Conservation (phyloP, 345 rosid species). For the Hibiscus trionum region DNA sequence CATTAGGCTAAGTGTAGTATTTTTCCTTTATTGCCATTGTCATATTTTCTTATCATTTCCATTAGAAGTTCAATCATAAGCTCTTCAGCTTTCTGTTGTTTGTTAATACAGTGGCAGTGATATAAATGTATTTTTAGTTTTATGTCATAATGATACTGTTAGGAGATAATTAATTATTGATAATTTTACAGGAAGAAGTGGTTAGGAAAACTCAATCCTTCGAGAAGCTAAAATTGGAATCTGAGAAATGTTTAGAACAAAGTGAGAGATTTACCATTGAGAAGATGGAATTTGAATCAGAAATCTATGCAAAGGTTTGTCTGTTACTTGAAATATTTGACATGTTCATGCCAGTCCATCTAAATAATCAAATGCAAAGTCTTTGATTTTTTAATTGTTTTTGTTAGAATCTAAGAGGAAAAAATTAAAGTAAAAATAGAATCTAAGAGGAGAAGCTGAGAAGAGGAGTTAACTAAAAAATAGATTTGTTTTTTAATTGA, state of each 20-base stretch:
- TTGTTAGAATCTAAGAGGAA: too few species aligned
- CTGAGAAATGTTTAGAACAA: slow-evolving; percentile 74
- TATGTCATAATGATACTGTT: not conserved
- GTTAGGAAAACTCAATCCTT: slow-evolving; percentile 53
- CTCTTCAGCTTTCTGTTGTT: not conserved
- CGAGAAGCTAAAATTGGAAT: slow-evolving; percentile 61
- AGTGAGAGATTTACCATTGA: slow-evolving; percentile 50
- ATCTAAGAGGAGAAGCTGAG: too few species aligned
- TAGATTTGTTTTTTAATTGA: too few species aligned
- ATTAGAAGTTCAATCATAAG: not conserved
- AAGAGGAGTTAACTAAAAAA: too few species aligned
- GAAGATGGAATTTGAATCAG: slow-evolving; percentile 65
- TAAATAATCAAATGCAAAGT: not conserved
- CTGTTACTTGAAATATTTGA: not conserved
- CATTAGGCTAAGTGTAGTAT: slow-evolving; percentile 65
- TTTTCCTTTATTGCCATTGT: not conserved
- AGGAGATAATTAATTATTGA: not conserved
- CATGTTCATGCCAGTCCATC: not conserved
- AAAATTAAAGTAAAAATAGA: too few species aligned
- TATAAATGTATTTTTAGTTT: not conserved
- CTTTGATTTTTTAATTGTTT: not conserved
- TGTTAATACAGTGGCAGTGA: not conserved
- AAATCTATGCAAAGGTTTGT: slow-evolving; percentile 63
- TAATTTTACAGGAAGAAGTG: slow-evolving; percentile 46
- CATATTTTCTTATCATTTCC: slow-evolving; percentile 1